These are phyloP conservation scores for Smittium mucronatum DNA, from an alignment of 371 early-diverging fungal species.

Conservation along the genomic window DNA sequence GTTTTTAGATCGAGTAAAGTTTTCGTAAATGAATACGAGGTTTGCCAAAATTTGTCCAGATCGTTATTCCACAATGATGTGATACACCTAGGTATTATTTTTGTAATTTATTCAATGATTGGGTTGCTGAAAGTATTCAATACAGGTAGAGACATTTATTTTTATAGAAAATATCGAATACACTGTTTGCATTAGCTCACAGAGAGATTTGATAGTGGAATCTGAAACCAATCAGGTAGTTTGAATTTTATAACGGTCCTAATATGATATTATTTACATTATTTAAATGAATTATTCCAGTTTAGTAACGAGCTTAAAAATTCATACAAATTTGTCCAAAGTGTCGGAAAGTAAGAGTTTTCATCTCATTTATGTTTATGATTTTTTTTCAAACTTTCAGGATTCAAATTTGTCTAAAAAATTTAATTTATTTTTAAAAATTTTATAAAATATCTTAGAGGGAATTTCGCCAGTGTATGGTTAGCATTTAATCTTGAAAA, in stretches of 20 bases:
- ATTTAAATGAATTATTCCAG: neutral
- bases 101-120: too few species aligned
- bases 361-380: neutral
- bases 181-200: neutral
- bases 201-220: neutral
- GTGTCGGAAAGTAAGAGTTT: neutral
- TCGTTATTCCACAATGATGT: neutral
- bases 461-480: constrained; percentile 34
- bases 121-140: neutral
- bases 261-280: too few species aligned
- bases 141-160: neutral
- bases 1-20: neutral
- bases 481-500: constrained; percentile 25
- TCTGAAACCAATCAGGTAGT: neutral
- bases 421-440: neutral
- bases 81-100: neutral
- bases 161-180: neutral
- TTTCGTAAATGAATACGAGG: neutral
- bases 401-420: neutral
- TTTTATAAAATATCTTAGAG: neutral
- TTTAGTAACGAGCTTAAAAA: neutral
- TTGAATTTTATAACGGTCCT: neutral
- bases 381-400: neutral
- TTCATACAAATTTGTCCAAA: neutral
- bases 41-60: neutral